A percentile compares a stretch with the other conserved stretches of the same genome.
phyloP scores from a whole-genome alignment of 441 rosid genomes.

The Adansonia gregorii region DNA sequence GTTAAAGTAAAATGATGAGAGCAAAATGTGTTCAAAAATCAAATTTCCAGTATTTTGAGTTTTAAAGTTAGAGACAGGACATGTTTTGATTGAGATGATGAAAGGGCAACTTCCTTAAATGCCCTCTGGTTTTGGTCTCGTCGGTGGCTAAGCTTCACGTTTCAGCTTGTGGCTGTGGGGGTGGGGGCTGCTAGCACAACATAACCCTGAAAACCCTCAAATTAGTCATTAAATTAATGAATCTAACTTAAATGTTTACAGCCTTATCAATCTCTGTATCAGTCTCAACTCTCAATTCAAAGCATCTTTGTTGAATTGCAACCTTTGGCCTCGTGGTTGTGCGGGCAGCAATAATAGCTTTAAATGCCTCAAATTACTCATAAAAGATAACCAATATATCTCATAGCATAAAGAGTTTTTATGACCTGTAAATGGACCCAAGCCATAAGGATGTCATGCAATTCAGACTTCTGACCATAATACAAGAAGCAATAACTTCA shows the following conservation, averaged over 20 bases:
- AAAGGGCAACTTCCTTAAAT: neutral
- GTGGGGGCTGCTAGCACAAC: neutral
- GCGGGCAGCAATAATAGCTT: neutral
- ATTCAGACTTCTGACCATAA: constrained; percentile 6
- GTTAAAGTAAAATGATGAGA: neutral
- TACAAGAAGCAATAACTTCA: neutral
- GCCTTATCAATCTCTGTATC: neutral
- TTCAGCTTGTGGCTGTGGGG: neutral
- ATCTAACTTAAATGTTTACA: neutral
- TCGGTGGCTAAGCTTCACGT: neutral
- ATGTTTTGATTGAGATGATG: neutral
- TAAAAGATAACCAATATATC: neutral
- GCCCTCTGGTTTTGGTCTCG: neutral
- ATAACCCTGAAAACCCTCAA: neutral
- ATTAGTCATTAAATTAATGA: constrained; percentile 16
- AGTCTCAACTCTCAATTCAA: neutral
- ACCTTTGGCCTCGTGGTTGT: neutral
- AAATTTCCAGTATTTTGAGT: neutral
- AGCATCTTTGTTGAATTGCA: neutral
- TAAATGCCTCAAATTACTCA: constrained; percentile 18
- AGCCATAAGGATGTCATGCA: neutral
- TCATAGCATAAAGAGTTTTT: constrained; percentile 4
- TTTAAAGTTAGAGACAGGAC: neutral
- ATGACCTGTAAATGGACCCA: constrained; percentile 10
- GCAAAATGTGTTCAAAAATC: neutral